phyloP scores from a whole-genome alignment of 2,329 filamentous ascomycete species.

The Fusarium caatingaense region DNA sequence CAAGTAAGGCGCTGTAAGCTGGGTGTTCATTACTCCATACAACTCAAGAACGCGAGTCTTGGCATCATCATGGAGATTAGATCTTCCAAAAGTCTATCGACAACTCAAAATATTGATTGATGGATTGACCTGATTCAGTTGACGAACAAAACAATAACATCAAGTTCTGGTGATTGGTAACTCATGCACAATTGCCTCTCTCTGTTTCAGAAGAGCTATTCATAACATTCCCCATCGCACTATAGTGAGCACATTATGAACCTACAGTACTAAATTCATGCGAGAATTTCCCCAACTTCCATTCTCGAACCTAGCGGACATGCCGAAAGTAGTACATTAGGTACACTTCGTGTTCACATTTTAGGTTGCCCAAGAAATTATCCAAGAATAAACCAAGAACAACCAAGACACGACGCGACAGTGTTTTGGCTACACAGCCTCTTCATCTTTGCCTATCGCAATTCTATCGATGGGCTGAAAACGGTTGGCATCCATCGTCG shows the following conservation, averaged over 20 bases:
- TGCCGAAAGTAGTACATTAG: slow-evolving; percentile 4
- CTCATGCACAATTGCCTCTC: slow-evolving; percentile 2
- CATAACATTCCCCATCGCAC: slow-evolving; percentile 19
- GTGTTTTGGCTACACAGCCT: slow-evolving; percentile 14
- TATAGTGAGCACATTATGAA: slow-evolving; percentile 6
- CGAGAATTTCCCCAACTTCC: neutral
- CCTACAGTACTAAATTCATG: slow-evolving; percentile 1
- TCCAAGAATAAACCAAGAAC: slow-evolving; percentile 13
- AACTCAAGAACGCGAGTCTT: slow-evolving; percentile 24
- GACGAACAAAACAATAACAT: neutral
- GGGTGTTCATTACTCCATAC: neutral
- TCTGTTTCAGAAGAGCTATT: slow-evolving; percentile 18
- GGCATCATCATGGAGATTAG: slow-evolving; percentile 27
- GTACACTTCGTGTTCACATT: neutral
- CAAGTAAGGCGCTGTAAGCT: slow-evolving; percentile 11
- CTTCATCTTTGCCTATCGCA: slow-evolving; percentile 3
- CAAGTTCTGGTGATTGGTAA: neutral
- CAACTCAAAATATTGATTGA: slow-evolving; percentile 14
- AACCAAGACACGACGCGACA: slow-evolving; percentile 17
- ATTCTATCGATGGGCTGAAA: neutral
- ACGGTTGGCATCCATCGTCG: neutral
- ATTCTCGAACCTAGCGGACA: slow-evolving; percentile 4
- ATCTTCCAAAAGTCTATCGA: slow-evolving; percentile 8
- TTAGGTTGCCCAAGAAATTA: slow-evolving; percentile 9
- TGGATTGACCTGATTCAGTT: slow-evolving; percentile 3